These are phyloP conservation scores for Colletotrichum echinochloae DNA, from an alignment of 2,329 filamentous ascomycete genomes.

Conservation along the genomic window DNA sequence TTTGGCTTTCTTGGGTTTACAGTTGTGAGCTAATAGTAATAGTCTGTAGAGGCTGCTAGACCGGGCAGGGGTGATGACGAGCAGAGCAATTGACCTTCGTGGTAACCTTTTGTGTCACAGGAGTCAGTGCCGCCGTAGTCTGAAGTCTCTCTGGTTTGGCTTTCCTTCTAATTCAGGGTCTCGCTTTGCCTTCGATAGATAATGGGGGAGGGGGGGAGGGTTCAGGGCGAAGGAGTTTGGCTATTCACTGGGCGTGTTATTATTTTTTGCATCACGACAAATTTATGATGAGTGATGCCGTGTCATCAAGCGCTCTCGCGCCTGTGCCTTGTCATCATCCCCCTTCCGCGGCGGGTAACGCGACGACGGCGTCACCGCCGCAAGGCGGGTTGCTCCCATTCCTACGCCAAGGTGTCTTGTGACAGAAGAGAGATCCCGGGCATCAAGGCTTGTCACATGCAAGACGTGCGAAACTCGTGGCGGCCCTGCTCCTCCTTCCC, in stretches of 20 bases:
- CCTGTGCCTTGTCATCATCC: not conserved
- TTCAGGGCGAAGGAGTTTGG: not conserved
- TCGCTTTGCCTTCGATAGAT: not conserved
- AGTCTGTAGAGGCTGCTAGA: not conserved
- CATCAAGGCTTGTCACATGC: not conserved
- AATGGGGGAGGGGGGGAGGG: not conserved
- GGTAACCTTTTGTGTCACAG: not conserved
- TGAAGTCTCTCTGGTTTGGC: not conserved
- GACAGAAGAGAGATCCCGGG: not conserved
- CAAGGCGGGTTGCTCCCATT: not conserved
- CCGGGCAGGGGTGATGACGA: no score
- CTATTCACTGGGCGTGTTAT: not conserved
- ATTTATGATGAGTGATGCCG: not conserved
- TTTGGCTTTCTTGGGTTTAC: not conserved
- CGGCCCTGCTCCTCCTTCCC: not conserved
- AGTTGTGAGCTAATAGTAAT: not conserved
- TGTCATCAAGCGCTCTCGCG: not conserved
- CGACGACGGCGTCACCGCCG: not conserved
- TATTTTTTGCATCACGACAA: not conserved
- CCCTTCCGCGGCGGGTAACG: not conserved
- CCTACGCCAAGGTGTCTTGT: not conserved
- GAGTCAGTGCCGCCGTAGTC: not conserved
- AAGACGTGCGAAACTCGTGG: not conserved
- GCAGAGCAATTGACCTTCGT: not conserved
- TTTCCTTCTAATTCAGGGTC: slow-evolving; percentile 2